These are phyloP conservation scores for Lentinula boryana DNA, from an alignment of 768 basidiomycete species.

Conservation along the genomic window DNA sequence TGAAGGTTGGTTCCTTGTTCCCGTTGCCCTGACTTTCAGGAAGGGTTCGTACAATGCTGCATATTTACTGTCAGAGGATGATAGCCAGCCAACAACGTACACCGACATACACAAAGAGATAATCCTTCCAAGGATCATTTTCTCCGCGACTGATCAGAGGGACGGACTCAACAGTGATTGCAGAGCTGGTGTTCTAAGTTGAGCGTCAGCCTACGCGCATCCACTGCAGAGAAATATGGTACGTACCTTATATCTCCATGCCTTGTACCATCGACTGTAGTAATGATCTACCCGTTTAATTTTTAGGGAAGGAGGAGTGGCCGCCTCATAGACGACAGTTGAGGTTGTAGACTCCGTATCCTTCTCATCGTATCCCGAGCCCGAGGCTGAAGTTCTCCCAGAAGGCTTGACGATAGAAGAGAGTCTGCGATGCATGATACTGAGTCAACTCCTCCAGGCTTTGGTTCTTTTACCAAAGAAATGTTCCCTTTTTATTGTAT, in stretches of 20 bases:
- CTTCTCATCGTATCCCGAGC: conserved; percentile 11
- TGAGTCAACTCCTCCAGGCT: too few species aligned
- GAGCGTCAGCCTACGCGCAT: neutral
- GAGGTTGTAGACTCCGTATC: conserved; percentile 32
- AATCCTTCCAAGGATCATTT: conserved; percentile 55
- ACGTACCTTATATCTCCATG: conserved; percentile 50
- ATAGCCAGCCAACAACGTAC: neutral
- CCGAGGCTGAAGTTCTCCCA: conserved; percentile 10
- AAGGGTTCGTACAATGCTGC: conserved; percentile 47
- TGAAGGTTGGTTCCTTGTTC: conserved; percentile 36
- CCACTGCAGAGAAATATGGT: neutral
- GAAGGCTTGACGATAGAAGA: conserved; percentile 19
- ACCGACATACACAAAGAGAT: conserved; percentile 41
- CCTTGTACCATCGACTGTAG: conserved; percentile 49
- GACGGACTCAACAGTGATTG: conserved; percentile 41
- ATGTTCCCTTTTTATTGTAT: too few species aligned
- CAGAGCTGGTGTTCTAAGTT: conserved; percentile 45
- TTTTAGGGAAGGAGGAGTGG: conserved; percentile 43
- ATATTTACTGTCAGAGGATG: neutral
- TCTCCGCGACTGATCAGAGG: conserved; percentile 31
- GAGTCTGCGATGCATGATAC: conserved; percentile 16
- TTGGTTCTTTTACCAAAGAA: too few species aligned
- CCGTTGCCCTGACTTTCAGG: conserved; percentile 25
- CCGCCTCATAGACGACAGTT: conserved; percentile 26
- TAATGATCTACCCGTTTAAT: conserved; percentile 58